Conservation (phyloP, 2,329 filamentous ascomycete genomes). For the Coniochaeta ligniaria region DNA sequence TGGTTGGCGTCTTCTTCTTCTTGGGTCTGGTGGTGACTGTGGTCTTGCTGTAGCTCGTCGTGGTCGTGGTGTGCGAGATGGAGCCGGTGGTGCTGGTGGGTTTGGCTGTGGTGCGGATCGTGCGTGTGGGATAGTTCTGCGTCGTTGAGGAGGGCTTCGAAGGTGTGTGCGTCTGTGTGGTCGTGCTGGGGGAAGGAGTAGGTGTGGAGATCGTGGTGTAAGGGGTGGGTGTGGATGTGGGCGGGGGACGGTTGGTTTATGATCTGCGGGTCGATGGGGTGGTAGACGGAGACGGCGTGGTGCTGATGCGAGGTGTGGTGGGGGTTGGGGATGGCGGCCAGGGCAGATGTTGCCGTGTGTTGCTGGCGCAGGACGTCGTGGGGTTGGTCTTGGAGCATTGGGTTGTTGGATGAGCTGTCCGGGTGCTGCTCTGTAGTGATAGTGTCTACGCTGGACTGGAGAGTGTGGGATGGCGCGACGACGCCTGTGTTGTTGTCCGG, state of each 20-base stretch:
- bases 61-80: not conserved
- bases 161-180: conserved; percentile 35
- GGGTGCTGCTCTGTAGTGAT: conserved; percentile 11
- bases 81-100: not conserved
- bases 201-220: conserved; percentile 13
- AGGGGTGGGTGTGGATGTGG: conserved; percentile 18
- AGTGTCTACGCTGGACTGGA: conserved; percentile 8
- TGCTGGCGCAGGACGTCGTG: conserved; percentile 24
- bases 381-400: conserved; percentile 22
- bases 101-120: not conserved
- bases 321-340: conserved; percentile 7
- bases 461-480: conserved; percentile 21
- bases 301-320: conserved; percentile 19
- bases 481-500: conserved; percentile 42
- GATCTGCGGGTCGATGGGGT: conserved; percentile 55
- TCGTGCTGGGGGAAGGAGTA: conserved; percentile 21
- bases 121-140: conserved; percentile 17
- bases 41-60: not conserved
- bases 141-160: conserved; percentile 46
- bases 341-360: not conserved
- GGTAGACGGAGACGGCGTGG: conserved; percentile 31
- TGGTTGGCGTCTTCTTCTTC: conserved; percentile 13
- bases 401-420: conserved; percentile 11
- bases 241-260: conserved; percentile 35
- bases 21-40: conserved; percentile 1